A percentile compares a stretch with the other conserved stretches of the same genome.
These are phyloP conservation scores for Rhizophagus clarus DNA, from an alignment of 192 early-diverging fungal species.

Conservation along the genomic window DNA sequence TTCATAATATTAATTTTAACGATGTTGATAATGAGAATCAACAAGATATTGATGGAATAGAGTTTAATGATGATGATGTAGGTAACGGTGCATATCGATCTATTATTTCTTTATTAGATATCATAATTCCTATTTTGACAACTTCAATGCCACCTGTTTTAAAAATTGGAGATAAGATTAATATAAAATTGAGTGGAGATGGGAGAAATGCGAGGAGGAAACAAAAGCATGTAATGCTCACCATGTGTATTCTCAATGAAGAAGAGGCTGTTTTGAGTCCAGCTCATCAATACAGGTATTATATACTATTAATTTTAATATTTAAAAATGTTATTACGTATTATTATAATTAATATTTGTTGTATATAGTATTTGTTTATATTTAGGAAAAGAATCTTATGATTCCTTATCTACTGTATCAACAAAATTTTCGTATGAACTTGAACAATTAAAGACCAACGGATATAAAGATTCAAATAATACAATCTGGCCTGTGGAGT, in stretches of 20 bases:
- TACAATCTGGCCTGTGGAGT: neutral
- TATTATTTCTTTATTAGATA: neutral
- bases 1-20: too few relatives aligned
- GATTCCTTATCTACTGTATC: neutral
- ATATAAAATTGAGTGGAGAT: conserved; percentile 3
- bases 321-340: neutral
- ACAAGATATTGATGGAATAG: neutral
- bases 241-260: neutral
- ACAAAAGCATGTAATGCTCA: neutral
- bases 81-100: neutral
- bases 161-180: neutral
- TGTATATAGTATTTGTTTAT: too few relatives aligned
- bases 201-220: neutral
- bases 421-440: neutral
- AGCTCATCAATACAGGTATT: neutral
- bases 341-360: neutral
- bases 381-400: neutral
- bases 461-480: conserved; percentile 1
- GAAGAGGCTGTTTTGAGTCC: neutral
- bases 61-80: neutral
- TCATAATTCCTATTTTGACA: neutral
- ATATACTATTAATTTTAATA: neutral
- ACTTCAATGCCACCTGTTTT: neutral
- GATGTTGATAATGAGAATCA: neutral
- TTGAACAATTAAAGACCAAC: neutral